phyloP scores from a whole-genome alignment of 768 basidiomycete species.

The Naematelia aurantialba region DNA sequence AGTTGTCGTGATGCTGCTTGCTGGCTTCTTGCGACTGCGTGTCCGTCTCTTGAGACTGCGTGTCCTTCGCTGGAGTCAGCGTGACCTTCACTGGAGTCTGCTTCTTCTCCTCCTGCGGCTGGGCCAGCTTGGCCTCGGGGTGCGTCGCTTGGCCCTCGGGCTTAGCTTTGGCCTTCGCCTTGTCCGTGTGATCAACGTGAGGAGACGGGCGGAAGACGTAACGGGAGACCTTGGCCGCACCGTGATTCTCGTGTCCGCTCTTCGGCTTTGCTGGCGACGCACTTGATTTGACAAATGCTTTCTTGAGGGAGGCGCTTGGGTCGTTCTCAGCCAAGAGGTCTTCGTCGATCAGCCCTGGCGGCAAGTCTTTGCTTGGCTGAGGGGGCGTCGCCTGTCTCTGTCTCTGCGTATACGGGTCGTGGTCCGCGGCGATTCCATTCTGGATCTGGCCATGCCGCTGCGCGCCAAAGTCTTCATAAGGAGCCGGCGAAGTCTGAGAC shows the following conservation, averaged over 20 bases:
- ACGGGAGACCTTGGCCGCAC: not conserved
- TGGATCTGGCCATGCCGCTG: no score
- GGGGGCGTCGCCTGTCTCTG: not conserved
- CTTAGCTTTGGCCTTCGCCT: conserved; percentile 10
- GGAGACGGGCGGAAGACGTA: conserved; percentile 36
- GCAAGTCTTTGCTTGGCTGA: conserved; percentile 11
- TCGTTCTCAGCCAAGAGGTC: conserved; percentile 36
- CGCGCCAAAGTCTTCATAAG: no score
- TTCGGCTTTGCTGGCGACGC: conserved; percentile 11
- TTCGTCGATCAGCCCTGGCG: conserved; percentile 36
- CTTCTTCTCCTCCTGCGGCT: not conserved
- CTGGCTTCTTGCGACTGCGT: no score
- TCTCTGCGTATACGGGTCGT: not conserved
- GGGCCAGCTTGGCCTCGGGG: conserved; percentile 3
- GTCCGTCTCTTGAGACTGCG: no score
- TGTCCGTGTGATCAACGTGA: conserved; percentile 3
- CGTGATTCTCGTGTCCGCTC: no score
- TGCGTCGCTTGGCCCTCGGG: no score
- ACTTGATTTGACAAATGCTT: conserved; percentile 41
- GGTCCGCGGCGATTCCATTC: no score
- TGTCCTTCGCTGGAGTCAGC: no score
- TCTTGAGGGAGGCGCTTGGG: conserved; percentile 35
- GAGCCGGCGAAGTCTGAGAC: no score
- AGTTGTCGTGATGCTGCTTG: no score
- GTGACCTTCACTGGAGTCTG: conserved; percentile 5